Evolutionary conservation across 2,329 filamentous ascomycete genomes (phyloP), one percentile per base, ranked within the genome.

Genomic region (Cercospora sojina): DNA sequence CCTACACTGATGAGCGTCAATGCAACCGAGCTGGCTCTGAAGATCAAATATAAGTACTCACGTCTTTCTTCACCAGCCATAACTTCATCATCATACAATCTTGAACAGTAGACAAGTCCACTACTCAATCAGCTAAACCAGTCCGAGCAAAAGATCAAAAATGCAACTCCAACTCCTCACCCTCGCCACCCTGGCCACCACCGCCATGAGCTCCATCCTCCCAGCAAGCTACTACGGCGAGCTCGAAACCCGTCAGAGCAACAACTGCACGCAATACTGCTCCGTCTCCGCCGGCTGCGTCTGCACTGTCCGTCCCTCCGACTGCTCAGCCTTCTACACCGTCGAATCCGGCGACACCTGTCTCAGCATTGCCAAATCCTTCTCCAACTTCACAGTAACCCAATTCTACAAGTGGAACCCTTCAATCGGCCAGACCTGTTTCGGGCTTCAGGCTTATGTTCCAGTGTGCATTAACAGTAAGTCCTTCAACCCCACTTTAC

Each of bases 391-490:
- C 72, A 78, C 76, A 27, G 73, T 76, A 8, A 72, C 74, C 12
- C 75, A 77, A 51, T 71, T 78, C 49, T 75, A 74, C 67, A 69
- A 71, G n/a, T 78, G 77, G 77, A 78, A 78, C 69, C 77, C 77
- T 1, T 62, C 51, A 23, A 68, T 72, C 57, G 72, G 74, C 53
- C 70, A 71, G 20, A 66, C 68, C 16, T 77, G 75, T 64, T 74
- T 73, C 59, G 73, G 75, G 12, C 70, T 78, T 1, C 74, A 70
- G 31, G 76, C 74, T n/a, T 75, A 73, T 63, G 73, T 75, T 4
- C 76, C 76, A 9, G 73, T 78, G 59, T 78, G 77, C 71, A 76
- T 77, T 43, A 66, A 69, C 51, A 62, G 56, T 58, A 18, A 51
- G 55, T 25, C n/a, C 20, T 18, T 2, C 38, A 8, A 25, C 25